These are phyloP conservation scores for Saraca asoca DNA, from an alignment of 331 rosid species.

Conservation along the genomic window DNA sequence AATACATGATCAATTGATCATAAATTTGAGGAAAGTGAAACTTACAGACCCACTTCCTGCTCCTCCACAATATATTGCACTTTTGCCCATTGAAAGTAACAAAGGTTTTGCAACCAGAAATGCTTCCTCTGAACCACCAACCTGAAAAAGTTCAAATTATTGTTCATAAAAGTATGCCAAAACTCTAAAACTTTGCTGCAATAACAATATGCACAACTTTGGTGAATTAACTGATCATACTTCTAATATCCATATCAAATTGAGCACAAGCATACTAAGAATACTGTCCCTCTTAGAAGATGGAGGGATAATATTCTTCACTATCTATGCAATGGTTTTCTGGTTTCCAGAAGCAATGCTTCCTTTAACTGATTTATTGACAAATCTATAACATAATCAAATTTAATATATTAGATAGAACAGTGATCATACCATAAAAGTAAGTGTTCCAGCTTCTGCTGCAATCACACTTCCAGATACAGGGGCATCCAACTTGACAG, in stretches of 20 bases:
- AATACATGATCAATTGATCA: not conserved
- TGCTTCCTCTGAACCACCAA: slow-evolving; percentile 89
- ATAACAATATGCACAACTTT: not conserved
- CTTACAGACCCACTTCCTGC: slow-evolving; percentile 95
- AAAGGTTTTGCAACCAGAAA: slow-evolving; percentile 63
- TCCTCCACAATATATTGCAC: slow-evolving; percentile 74
- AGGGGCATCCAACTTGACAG: slow-evolving; percentile 86
- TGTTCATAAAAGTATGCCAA: slow-evolving; percentile 25
- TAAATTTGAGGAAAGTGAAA: slow-evolving; percentile 9
- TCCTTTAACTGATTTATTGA: slow-evolving; percentile 2
- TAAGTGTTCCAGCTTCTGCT: slow-evolving; percentile 87
- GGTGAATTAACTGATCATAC: slow-evolving; percentile 6
- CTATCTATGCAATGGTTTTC: not conserved
- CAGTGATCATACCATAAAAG: slow-evolving; percentile 78
- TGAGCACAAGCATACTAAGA: not conserved
- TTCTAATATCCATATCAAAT: slow-evolving; percentile 21
- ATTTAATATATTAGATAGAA: slow-evolving; percentile 20
- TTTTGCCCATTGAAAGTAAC: slow-evolving; percentile 81
- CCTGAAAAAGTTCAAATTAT: slow-evolving; percentile 51
- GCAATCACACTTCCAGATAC: slow-evolving; percentile 95
- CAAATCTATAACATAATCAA: not conserved
- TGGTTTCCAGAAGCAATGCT: slow-evolving; percentile 13
- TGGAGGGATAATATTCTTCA: not conserved
- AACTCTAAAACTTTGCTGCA: slow-evolving; percentile 12
- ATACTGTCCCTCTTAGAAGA: not conserved